These are phyloP conservation scores for Pseudogymnoascus sp. DNA, from an alignment of 2,329 filamentous ascomycete species.

Conservation along the genomic window DNA sequence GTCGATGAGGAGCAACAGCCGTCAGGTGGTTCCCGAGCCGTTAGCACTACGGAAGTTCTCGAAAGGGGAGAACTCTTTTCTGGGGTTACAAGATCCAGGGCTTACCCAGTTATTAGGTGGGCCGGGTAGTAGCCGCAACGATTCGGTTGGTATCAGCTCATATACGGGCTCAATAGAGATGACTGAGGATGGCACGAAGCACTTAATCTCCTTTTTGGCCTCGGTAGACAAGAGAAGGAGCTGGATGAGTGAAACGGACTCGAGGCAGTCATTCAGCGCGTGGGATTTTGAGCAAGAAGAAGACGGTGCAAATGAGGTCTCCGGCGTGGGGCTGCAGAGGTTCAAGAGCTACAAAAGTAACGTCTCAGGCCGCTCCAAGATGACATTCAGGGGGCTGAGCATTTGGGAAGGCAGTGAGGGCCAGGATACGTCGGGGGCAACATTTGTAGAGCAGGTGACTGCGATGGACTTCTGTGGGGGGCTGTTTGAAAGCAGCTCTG, in stretches of 20 bases:
- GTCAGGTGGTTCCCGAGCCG: background rate
- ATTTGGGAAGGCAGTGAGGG: background rate
- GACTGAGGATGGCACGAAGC: background rate
- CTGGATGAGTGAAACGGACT: background rate
- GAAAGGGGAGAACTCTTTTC: background rate
- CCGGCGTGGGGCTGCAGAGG: background rate
- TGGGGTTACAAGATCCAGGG: background rate
- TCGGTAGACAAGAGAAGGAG: background rate
- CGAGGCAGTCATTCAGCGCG: background rate
- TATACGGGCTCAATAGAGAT: background rate
- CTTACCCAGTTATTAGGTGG: background rate
- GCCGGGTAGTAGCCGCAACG: background rate
- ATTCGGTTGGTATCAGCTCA: background rate
- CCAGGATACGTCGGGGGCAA: background rate
- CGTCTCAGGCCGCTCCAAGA: background rate
- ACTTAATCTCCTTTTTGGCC: background rate
- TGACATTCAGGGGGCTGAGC: background rate
- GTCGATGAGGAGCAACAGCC: background rate
- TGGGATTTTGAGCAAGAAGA: background rate
- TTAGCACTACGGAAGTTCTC: background rate
- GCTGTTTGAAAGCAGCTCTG: background rate
- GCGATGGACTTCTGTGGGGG: background rate
- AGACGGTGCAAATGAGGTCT: background rate
- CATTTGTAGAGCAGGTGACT: background rate
- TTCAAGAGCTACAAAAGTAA: background rate